Percentiles rank a stretch among this genome's conserved stretches.
phyloP scores from a whole-genome alignment of 768 basidiomycete species.

The Podaxis carcinomalis region DNA sequence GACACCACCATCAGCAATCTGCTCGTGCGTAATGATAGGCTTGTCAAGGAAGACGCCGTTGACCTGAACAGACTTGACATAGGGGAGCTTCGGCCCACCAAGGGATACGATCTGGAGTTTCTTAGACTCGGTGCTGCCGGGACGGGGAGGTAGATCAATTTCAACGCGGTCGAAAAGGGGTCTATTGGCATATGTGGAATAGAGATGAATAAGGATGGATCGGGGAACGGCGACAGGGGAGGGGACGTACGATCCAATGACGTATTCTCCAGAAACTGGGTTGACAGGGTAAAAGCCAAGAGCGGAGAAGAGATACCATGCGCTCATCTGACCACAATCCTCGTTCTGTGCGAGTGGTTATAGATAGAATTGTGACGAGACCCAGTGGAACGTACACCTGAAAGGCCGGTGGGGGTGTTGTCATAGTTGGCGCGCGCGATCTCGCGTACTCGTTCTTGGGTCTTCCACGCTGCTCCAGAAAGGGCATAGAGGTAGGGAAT shows the following conservation, averaged over 20 bases:
- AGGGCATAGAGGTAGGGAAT: slow-evolving; percentile 80
- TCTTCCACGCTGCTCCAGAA: slow-evolving; percentile 65
- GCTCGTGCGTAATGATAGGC: slow-evolving; percentile 57
- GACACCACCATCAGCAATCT: slow-evolving; percentile 49
- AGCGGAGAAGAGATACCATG: slow-evolving; percentile 81
- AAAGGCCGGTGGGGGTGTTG: slow-evolving; percentile 61
- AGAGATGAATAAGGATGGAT: neutral
- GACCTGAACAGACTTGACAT: slow-evolving; percentile 53
- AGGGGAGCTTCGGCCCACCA: slow-evolving; percentile 55
- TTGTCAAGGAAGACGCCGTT: slow-evolving; percentile 40
- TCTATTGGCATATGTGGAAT: slow-evolving; percentile 18
- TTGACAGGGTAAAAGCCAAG: slow-evolving; percentile 85
- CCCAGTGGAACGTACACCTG: slow-evolving; percentile 47
- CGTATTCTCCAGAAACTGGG: slow-evolving; percentile 69
- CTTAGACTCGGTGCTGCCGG: slow-evolving; percentile 13
- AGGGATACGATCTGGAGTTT: slow-evolving; percentile 46
- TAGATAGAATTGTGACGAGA: neutral
- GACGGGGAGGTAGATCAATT: slow-evolving; percentile 38
- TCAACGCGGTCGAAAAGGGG: slow-evolving; percentile 50
- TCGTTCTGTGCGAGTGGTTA: slow-evolving; percentile 51
- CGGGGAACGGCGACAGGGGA: neutral
- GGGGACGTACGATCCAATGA: slow-evolving; percentile 62
- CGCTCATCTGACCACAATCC: slow-evolving; percentile 88
- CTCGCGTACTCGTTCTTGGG: slow-evolving; percentile 66
- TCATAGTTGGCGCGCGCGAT: slow-evolving; percentile 66